phyloP scores from a whole-genome alignment of 495 filamentous ascomycete genomes.

The Xylaria nigripes region DNA sequence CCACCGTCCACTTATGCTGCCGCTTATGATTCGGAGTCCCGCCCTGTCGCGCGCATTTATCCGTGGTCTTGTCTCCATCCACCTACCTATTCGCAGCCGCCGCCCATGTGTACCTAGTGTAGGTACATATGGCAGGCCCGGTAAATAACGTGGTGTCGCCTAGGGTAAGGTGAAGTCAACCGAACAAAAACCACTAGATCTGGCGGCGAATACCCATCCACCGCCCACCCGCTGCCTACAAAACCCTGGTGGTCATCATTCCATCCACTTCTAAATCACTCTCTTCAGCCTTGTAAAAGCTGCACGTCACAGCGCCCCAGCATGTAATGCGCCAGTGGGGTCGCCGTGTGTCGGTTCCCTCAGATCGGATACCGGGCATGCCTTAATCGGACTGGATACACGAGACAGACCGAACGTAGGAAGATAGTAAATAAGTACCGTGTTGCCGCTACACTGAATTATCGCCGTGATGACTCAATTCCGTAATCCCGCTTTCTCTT shows the following conservation, averaged over 20 bases:
- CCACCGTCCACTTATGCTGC: conserved; percentile 1
- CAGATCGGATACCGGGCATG: not conserved
- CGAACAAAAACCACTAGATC: not conserved
- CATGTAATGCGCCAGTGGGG: conserved; percentile 13
- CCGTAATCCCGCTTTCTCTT: no score
- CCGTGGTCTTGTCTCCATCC: not conserved
- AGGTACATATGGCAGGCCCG: not conserved
- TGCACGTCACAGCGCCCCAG: conserved; percentile 26
- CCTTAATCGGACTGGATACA: not conserved
- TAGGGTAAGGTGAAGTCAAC: conserved; percentile 10
- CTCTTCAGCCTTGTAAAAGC: conserved; percentile 30
- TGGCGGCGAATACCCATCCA: conserved; percentile 1
- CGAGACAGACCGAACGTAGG: not conserved
- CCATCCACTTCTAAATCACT: conserved; percentile 20
- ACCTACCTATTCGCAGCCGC: conserved; percentile 8
- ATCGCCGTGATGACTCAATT: not conserved
- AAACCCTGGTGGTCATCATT: conserved; percentile 9
- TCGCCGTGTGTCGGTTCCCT: conserved; percentile 8
- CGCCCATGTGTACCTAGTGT: not conserved
- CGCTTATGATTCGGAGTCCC: not conserved
- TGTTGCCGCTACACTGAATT: not conserved
- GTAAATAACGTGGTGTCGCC: conserved; percentile 1
- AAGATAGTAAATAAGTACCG: not conserved
- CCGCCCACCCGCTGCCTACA: conserved; percentile 2
- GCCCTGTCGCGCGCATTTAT: not conserved